These are phyloP conservation scores for Neopestalotiopsis rosae DNA, from an alignment of 2,329 filamentous ascomycete genomes.

Conservation along the genomic window DNA sequence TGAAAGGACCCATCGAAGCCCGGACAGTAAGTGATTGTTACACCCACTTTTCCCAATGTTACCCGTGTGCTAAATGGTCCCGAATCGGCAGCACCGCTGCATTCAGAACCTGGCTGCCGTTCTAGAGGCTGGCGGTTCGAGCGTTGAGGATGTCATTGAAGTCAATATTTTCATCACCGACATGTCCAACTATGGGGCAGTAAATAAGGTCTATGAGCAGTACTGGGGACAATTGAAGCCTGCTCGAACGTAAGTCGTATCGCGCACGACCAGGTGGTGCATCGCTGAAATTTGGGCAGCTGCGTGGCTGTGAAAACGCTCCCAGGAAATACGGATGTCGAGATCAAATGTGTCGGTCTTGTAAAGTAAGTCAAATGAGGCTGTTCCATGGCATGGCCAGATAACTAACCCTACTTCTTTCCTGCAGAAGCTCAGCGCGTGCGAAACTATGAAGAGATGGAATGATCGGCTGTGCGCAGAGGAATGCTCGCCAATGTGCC, in stretches of 20 bases:
- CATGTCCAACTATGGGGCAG: slow-evolving; percentile 86
- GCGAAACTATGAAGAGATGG: not conserved
- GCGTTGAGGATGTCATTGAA: slow-evolving; percentile 83
- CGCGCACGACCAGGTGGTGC: no score
- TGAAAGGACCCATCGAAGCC: slow-evolving; percentile 68
- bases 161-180: slow-evolving; percentile 89
- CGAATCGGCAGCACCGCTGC: slow-evolving; percentile 39
- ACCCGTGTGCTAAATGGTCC: not conserved
- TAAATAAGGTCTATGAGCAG: slow-evolving; percentile 67
- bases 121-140: slow-evolving; percentile 80
- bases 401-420: not conserved
- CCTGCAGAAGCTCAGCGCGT: not conserved
- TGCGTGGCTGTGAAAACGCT: not conserved
- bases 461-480: not conserved
- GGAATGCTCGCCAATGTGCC: not conserved
- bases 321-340: not conserved
- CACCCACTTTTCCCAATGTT: not conserved
- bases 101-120: slow-evolving; percentile 85
- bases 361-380: not conserved
- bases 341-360: not conserved
- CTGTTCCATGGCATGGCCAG: not conserved
- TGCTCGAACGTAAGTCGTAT: no score
- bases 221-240: not conserved
- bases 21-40: slow-evolving; percentile 56
- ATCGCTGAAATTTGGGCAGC: not conserved